These are phyloP conservation scores for Chalciporus chontae DNA, from an alignment of 768 basidiomycete genomes.

Conservation along the genomic window DNA sequence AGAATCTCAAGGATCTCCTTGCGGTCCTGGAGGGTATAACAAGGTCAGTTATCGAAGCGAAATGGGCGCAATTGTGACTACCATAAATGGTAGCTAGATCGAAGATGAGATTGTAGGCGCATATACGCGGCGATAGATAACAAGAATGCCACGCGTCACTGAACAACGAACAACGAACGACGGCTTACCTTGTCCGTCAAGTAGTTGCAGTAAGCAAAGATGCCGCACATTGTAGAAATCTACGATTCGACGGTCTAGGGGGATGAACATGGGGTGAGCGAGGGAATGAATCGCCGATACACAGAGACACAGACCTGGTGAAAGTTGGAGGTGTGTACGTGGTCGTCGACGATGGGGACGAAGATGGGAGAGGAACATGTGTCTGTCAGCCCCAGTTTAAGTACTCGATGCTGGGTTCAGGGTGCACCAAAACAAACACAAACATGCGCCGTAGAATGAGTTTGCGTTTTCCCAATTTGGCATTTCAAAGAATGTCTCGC, in stretches of 20 bases:
- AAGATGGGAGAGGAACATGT: slow-evolving; percentile 22
- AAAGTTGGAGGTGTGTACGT: not conserved
- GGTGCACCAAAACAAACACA: slow-evolving; percentile 31
- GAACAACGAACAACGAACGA: not conserved
- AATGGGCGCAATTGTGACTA: slow-evolving; percentile 2
- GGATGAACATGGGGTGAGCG: not conserved
- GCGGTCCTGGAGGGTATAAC: slow-evolving; percentile 55
- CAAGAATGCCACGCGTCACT: not conserved
- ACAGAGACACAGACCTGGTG: slow-evolving; percentile 8
- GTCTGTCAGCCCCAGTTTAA: slow-evolving; percentile 21
- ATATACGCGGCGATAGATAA: slow-evolving; percentile 9
- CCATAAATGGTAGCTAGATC: slow-evolving; percentile 19
- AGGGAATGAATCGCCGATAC: not conserved
- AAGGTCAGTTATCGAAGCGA: slow-evolving; percentile 12
- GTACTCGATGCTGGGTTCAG: slow-evolving; percentile 30
- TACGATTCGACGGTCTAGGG: not conserved
- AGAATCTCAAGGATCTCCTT: slow-evolving; percentile 90
- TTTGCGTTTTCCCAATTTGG: slow-evolving; percentile 5
- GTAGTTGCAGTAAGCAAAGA: slow-evolving; percentile 94
- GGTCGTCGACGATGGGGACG: slow-evolving; percentile 13
- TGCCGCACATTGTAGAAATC: slow-evolving; percentile 75
- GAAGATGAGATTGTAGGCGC: not conserved
- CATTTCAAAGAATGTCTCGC: slow-evolving; percentile 7
- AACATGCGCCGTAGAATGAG: slow-evolving; percentile 11
- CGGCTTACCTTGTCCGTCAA: slow-evolving; percentile 84